Base-by-base conservation (phyloP, 176 grass and related monocot genomes). In the Oryza brachyantha region DNA sequence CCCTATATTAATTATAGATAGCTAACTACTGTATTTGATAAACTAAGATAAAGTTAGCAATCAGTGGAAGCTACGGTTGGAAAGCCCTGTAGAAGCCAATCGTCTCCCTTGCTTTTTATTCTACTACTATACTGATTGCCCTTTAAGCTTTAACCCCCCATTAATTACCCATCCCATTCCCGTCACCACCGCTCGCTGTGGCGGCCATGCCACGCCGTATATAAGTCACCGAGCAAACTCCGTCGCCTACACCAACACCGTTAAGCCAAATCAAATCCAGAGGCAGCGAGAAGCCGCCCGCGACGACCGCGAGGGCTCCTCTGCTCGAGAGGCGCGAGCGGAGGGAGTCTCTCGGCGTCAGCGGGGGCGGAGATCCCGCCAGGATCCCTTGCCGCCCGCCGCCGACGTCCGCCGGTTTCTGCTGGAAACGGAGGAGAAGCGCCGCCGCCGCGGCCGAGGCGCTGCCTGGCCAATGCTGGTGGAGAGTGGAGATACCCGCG, bases 191-290 rank as follows among this genome's bases (percentile, higher is more conserved):
- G 58, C 42, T 52, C 7, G 73, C 79, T 70, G 86, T 70, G 75
- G 86, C 76, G 70, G 63, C 32, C 13, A 42, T 83, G 55, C 54
- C 21, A 57, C n/a, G 52, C 24, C 86, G 1, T 84, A 88, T 88
- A 88, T 76, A 81, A 64, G 35, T 54, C 55, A 24, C 64, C 21
- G 25, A 41, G 80, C 63, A 63, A 75, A 78, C 76, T 75, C 64
- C 62, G 76, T 64, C 55, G 81, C 54, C 76, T 39, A 39, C 55
- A 76, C 68, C 40, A 48, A 46, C 81, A 10, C 86, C 86, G 86
- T 75, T 43, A 43, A 81, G 76, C 86, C 81, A 73, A 55, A 78
- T 75, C 65, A 78, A 72, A 66, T 59, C 81, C 76, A 7, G 40
- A 55, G 81, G 45, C 75, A 43, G 42, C 4, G 13, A 19, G 71